phyloP scores from a whole-genome alignment of 2,329 filamentous ascomycete species.

The Colletotrichum liaoningense region DNA sequence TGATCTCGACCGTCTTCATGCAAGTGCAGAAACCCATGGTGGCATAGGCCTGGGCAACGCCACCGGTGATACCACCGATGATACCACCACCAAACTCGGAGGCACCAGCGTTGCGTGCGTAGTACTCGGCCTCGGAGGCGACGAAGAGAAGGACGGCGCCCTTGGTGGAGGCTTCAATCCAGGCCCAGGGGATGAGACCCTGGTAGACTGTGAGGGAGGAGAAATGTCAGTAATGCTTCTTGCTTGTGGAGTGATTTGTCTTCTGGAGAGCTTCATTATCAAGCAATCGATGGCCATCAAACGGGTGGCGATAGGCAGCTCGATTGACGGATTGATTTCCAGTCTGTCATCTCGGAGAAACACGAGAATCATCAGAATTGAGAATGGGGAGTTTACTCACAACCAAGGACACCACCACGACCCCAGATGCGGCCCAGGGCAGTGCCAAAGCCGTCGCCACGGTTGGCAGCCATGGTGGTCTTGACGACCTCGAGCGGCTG shows the following conservation, averaged over 20 bases:
- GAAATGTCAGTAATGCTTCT: conserved; percentile 39
- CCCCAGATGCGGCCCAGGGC: conserved; percentile 91
- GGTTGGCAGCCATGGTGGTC: conserved; percentile 99
- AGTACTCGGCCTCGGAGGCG: conserved; percentile 97
- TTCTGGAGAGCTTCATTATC: background rate
- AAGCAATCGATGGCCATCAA: background rate
- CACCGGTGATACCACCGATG: conserved; percentile 89
- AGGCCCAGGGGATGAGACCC: conserved; percentile 99
- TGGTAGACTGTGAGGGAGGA: conserved; percentile 83
- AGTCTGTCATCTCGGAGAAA: background rate
- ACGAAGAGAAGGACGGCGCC: conserved; percentile 99
- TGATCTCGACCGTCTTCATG: conserved; percentile 99
- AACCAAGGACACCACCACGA: conserved; percentile 92
- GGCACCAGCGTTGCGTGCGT: conserved; percentile 85
- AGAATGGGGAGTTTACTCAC: conserved; percentile 67
- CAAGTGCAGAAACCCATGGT: conserved; percentile 99
- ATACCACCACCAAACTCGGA: conserved; percentile 91
- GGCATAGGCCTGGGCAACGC: conserved; percentile 97
- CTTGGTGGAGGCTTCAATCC: conserved; percentile 99
- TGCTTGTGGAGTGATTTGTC: background rate
- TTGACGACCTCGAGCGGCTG: conserved; percentile 98
- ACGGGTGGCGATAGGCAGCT: background rate
- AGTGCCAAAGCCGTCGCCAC: conserved; percentile 84
- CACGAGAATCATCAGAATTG: background rate
- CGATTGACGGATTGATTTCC: background rate